Evolutionary conservation across 192 early-diverging fungal genomes (phyloP), one percentile per base, ranked within the genome.

Genomic region (Backusella morwellensis): DNA sequence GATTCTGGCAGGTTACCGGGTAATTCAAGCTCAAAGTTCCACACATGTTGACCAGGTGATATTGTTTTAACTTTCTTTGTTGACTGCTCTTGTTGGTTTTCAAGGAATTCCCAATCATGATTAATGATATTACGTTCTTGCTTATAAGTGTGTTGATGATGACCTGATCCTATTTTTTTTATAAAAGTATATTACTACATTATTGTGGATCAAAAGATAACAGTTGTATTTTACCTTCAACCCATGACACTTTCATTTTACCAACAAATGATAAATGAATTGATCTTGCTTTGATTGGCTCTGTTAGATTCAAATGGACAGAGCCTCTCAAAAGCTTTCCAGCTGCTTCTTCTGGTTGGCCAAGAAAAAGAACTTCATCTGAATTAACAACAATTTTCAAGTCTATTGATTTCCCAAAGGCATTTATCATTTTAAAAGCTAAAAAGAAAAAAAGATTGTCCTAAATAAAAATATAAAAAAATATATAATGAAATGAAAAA

Each of bases 1-100:
- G 91, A 87, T 80, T 92, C 90, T 11, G 91, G 91, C 69, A 90
- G 84, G 69, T 88, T 78, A 8, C 91, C 91, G 1, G 87, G 85
- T 6, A 92, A 29, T 6, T 81, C 69, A 35, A 91, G 38, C 70
- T 91, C 89, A 73, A 92, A 92, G 67, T 77, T 71, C 82, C 83
- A 92, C 29, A 72, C 70, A 50, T 88, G 80, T 56, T 78, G 75
- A 19, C 82, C 79, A 23, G 88, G 75, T 12, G 76, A 77, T 68
- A 88, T 77, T 9, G 70, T 66, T 38, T 82, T 63, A 4, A 75
- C 69, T 23, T 85, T 84, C 36, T 85, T 86, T 52, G 84, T 78
- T 15, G 85, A 21, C 50, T 81, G 75, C 6, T 26, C 70, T 63
- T 29, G 21, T 35, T 80, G 35, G 12, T 17, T 35, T 5, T 73